phyloP scores from a whole-genome alignment of 306 rosid species.

The Cucumis cinereus region DNA sequence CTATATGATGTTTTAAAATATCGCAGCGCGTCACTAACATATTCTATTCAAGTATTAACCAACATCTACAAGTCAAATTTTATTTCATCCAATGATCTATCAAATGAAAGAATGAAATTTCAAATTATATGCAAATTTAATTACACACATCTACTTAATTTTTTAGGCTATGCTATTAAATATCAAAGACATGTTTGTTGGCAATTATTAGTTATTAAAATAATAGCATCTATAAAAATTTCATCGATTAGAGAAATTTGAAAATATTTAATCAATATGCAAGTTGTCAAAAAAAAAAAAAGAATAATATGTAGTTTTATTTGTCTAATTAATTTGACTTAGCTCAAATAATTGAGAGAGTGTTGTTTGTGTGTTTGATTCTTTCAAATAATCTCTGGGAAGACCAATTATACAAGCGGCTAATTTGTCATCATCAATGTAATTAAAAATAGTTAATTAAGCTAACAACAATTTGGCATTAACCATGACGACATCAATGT shows the following conservation, averaged over 20 bases:
- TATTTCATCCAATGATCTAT: background rate
- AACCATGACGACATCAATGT: background rate
- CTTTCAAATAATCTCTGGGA: background rate
- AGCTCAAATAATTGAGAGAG: conserved; percentile 1
- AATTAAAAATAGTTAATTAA: background rate
- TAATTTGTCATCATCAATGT: background rate
- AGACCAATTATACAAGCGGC: background rate
- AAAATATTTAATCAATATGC: background rate
- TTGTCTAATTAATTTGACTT: conserved; percentile 6
- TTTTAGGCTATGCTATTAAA: background rate
- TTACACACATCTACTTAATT: background rate
- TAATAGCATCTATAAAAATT: background rate
- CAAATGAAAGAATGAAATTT: background rate
- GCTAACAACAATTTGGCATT: background rate
- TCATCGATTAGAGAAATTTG: background rate
- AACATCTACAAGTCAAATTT: background rate
- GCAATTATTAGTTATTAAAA: background rate
- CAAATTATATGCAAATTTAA: background rate
- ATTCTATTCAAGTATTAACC: background rate
- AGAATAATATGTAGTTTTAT: background rate
- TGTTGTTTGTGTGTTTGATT: background rate
- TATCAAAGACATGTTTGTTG: background rate
- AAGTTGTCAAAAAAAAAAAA: background rate
- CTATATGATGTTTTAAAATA: too few species aligned
- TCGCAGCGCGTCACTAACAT: background rate